Conservation (phyloP, 177 flowering plant genomes). For the Vitis hybrid region DNA sequence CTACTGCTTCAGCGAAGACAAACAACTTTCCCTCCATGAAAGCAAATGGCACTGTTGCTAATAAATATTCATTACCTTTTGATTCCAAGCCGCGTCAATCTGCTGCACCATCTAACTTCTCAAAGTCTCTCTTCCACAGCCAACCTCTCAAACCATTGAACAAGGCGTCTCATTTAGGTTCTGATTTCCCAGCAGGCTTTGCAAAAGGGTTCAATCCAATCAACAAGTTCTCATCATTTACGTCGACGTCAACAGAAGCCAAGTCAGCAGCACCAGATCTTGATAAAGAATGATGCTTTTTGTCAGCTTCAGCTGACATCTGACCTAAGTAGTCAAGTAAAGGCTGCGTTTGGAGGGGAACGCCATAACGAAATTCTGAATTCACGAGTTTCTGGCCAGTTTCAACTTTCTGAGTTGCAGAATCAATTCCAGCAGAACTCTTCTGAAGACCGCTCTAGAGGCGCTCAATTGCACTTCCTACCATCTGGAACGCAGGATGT, state of each 20-base stretch:
- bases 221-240: slow-evolving; percentile 38
- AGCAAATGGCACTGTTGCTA: slow-evolving; percentile 19
- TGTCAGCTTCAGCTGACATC: slow-evolving; percentile 59
- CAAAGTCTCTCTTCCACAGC: slow-evolving; percentile 26
- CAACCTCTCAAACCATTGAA: slow-evolving; percentile 30
- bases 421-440: slow-evolving; percentile 58
- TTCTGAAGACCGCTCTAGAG: slow-evolving; percentile 37
- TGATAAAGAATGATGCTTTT: slow-evolving; percentile 50
- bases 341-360: slow-evolving; percentile 53
- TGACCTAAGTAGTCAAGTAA: slow-evolving; percentile 43
- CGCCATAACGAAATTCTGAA: slow-evolving; percentile 44
- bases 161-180: slow-evolving; percentile 47
- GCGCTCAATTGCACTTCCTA: slow-evolving; percentile 34
- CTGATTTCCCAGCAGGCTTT: slow-evolving; percentile 32
- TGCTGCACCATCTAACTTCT: slow-evolving; percentile 22
- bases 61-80: slow-evolving; percentile 21
- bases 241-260: slow-evolving; percentile 57
- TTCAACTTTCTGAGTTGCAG: slow-evolving; percentile 57
- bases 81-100: neutral
- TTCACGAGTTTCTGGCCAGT: slow-evolving; percentile 52
- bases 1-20: slow-evolving; percentile 29
- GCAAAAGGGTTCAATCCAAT: slow-evolving; percentile 28
- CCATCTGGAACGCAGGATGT: slow-evolving; percentile 43
- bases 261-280: slow-evolving; percentile 54
- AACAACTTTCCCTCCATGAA: slow-evolving; percentile 34